Percentiles rank a stretch among this genome's conserved stretches.
Conservation (phyloP, 73 alveolate genomes). For the Paramecium bursaria region DNA sequence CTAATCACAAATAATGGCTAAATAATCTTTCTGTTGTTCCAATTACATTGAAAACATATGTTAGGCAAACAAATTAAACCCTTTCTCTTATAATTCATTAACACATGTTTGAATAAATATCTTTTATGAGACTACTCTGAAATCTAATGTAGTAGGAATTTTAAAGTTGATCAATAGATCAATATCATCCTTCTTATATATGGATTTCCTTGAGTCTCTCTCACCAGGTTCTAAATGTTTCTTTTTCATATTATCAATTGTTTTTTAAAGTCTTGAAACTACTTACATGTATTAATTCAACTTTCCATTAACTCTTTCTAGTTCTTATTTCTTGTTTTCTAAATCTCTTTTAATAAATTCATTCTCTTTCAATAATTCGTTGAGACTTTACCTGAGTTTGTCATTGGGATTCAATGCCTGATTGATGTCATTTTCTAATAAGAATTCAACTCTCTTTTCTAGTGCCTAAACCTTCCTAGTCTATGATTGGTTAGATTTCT, state of each 20-base stretch:
- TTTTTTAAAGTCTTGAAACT: constrained; percentile 48
- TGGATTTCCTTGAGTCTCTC: constrained; percentile 5
- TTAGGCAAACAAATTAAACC: not conserved
- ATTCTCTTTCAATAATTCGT: constrained; percentile 63
- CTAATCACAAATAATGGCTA: not conserved
- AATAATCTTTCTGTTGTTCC: constrained; percentile 37
- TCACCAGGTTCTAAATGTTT: constrained; percentile 46
- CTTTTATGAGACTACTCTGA: constrained; percentile 62
- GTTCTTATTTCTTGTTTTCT: constrained; percentile 61
- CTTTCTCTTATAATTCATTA: constrained; percentile 57
- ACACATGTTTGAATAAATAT: constrained; percentile 43
- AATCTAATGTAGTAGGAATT: constrained; percentile 60
- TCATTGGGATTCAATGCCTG: constrained; percentile 67
- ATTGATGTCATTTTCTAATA: constrained; percentile 66
- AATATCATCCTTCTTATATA: constrained; percentile 64
- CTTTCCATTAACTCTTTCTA: constrained; percentile 65
- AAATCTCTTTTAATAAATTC: constrained; percentile 66
- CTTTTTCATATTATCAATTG: constrained; percentile 67
- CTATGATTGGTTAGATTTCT: constrained; percentile 50
- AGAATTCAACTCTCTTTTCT: constrained; percentile 66
- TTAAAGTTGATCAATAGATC: constrained; percentile 66
- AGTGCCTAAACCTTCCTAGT: constrained; percentile 59
- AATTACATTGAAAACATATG: constrained; percentile 38
- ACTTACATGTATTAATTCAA: constrained; percentile 34
- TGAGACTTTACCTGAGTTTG: constrained; percentile 61